Conservation (phyloP, 345 rosid species). For the Syzygium oleosum region DNA sequence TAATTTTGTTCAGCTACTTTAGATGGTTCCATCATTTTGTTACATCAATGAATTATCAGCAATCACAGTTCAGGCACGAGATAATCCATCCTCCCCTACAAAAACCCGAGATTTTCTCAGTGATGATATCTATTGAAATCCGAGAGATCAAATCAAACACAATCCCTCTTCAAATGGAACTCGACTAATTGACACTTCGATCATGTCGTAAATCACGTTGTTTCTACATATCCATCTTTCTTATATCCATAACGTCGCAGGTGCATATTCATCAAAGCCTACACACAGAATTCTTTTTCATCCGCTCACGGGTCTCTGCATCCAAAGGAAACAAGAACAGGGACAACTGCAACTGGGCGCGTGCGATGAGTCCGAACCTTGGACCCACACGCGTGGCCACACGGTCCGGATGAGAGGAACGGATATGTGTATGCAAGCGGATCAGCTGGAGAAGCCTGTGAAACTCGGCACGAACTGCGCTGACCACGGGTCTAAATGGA, state of each 20-base stretch:
- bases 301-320: constrained; percentile 66
- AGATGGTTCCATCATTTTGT: not conserved
- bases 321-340: constrained; percentile 21
- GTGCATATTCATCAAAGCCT: constrained; percentile 48
- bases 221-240: not conserved
- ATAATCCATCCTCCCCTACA: too few relatives aligned
- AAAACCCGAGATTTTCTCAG: not conserved
- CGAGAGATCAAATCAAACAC: not conserved
- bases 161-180: not conserved
- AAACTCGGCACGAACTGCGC: not conserved
- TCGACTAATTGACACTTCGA: not conserved
- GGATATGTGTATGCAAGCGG: constrained; percentile 49
- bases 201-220: not conserved
- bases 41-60: too few relatives aligned
- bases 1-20: not conserved
- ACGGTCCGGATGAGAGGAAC: constrained; percentile 31
- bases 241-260: constrained; percentile 17
- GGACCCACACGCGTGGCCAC: constrained; percentile 45
- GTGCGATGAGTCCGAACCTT: constrained; percentile 52
- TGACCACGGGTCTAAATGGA: not conserved
- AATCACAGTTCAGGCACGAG: too few relatives aligned
- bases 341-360: constrained; percentile 46
- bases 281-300: constrained; percentile 52
- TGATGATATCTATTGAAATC: not conserved
- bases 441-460: constrained; percentile 19